These are phyloP conservation scores for Camptophora hylomeconis DNA, from an alignment of 2,329 filamentous ascomycete genomes.

Conservation along the genomic window DNA sequence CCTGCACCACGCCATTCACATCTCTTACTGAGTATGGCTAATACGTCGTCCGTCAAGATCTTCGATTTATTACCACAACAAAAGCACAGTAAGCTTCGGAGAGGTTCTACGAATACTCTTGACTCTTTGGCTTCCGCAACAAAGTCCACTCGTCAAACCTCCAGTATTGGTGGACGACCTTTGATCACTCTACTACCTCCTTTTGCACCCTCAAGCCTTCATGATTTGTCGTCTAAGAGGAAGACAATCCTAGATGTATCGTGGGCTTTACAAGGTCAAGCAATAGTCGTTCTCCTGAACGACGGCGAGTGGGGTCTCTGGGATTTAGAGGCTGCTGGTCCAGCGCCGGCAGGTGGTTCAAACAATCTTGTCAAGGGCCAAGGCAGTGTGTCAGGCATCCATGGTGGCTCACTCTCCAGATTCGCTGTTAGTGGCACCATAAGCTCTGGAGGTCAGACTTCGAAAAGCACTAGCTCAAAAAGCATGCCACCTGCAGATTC, in stretches of 20 bases:
- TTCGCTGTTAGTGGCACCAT: conserved; percentile 31
- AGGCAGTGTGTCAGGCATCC: conserved; percentile 25
- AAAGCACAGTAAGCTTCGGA: too few species aligned
- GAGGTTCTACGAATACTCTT: too few species aligned
- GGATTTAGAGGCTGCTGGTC: conserved; percentile 34
- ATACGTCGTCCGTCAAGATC: conserved; percentile 41
- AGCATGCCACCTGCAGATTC: conserved; percentile 6
- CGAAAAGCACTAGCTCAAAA: conserved; percentile 2
- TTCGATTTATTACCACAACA: conserved; percentile 39
- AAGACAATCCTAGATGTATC: conserved; percentile 32
- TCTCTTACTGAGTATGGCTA: conserved; percentile 40
- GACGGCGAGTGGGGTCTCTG: conserved; percentile 38
- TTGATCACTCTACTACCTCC: conserved; percentile 30
- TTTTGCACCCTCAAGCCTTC: too few species aligned
- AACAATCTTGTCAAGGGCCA: conserved; percentile 28
- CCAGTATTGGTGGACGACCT: too few species aligned
- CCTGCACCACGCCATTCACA: conserved; percentile 41
- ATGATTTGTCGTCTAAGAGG: too few species aligned
- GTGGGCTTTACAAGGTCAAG: conserved; percentile 33
- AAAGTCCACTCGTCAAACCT: too few species aligned
- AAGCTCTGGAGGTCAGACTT: conserved; percentile 8
- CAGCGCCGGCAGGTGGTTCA: conserved; percentile 19
- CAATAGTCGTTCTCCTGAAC: conserved; percentile 31
- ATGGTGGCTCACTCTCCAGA: conserved; percentile 26
- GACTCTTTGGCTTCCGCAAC: too few species aligned